A percentile compares a stretch with the other conserved stretches of the same genome.
Evolutionary conservation across 768 basidiomycete genomes (phyloP).

Genomic region (Boletus pseudopeckii): DNA sequence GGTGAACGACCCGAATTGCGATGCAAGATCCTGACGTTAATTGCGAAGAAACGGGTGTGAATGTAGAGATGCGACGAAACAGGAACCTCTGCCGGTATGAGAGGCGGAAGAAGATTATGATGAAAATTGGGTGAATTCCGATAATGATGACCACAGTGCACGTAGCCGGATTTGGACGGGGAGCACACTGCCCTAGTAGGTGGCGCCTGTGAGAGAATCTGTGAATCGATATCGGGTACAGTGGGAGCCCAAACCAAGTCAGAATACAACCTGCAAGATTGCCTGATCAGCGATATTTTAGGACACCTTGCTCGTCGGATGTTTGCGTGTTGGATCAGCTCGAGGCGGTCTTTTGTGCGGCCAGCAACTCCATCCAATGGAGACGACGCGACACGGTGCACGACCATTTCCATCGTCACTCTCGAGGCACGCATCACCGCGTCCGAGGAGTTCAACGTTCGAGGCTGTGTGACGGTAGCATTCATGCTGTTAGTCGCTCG

Average conservation of each 20-base stretch:
- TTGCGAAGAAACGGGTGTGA: constrained; percentile 3
- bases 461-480: too few species aligned
- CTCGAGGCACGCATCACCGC: too few species aligned
- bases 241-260: constrained; percentile 6
- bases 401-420: too few species aligned
- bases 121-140: constrained; percentile 17
- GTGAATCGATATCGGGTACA: constrained; percentile 10
- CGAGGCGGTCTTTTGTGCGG: not conserved
- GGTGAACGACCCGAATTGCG: constrained; percentile 6
- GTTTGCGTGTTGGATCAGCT: not conserved
- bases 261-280: not conserved
- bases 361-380: too few species aligned
- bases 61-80: not conserved
- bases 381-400: too few species aligned
- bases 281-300: constrained; percentile 24
- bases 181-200: too few species aligned
- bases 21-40: constrained; percentile 17
- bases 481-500: too few species aligned
- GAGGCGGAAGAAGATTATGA: constrained; percentile 5
- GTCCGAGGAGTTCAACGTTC: constrained; percentile 20
- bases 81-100: constrained; percentile 1
- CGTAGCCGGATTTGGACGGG: not conserved
- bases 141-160: constrained; percentile 13
- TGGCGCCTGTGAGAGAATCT: constrained; percentile 26
- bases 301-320: constrained; percentile 11